phyloP scores from a whole-genome alignment of 768 basidiomycete species.

The Kwoniella mangroviensis region DNA sequence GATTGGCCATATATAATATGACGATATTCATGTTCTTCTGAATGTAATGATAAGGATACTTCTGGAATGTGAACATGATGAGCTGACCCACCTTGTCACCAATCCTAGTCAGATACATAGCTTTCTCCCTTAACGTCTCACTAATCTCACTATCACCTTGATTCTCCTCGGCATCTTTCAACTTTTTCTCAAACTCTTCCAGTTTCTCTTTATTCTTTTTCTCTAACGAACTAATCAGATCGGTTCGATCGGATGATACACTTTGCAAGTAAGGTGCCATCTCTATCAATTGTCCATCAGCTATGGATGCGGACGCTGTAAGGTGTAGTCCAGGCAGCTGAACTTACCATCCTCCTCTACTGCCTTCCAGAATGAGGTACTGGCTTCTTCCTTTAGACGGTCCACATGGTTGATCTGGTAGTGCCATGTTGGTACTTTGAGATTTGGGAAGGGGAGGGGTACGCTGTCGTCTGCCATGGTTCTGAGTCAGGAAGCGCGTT shows the following conservation, averaged over 20 bases:
- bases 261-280: slow-evolving; percentile 75
- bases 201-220: slow-evolving; percentile 74
- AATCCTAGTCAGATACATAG: slow-evolving; percentile 83
- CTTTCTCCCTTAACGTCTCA: slow-evolving; percentile 80
- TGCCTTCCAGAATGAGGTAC: slow-evolving; percentile 69
- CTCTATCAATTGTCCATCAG: slow-evolving; percentile 62
- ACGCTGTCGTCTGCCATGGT: slow-evolving; percentile 79
- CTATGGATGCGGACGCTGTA: not conserved
- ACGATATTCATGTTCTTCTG: too few relatives aligned
- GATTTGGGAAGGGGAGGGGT: slow-evolving; percentile 84
- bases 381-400: slow-evolving; percentile 71
- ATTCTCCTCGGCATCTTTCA: slow-evolving; percentile 84
- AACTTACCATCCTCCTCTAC: slow-evolving; percentile 78
- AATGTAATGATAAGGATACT: not conserved
- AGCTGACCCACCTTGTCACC: slow-evolving; percentile 70
- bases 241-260: slow-evolving; percentile 61
- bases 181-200: slow-evolving; percentile 72
- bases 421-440: slow-evolving; percentile 75
- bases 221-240: slow-evolving; percentile 67
- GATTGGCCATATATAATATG: too few relatives aligned
- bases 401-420: slow-evolving; percentile 73
- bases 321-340: not conserved
- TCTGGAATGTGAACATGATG: not conserved
- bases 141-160: slow-evolving; percentile 93
- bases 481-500: too few relatives aligned